A percentile compares a stretch with the other conserved stretches of the same genome.
phyloP scores from a whole-genome alignment of 1,284 basidiomycete species.

The Ceratobasidium sp. region DNA sequence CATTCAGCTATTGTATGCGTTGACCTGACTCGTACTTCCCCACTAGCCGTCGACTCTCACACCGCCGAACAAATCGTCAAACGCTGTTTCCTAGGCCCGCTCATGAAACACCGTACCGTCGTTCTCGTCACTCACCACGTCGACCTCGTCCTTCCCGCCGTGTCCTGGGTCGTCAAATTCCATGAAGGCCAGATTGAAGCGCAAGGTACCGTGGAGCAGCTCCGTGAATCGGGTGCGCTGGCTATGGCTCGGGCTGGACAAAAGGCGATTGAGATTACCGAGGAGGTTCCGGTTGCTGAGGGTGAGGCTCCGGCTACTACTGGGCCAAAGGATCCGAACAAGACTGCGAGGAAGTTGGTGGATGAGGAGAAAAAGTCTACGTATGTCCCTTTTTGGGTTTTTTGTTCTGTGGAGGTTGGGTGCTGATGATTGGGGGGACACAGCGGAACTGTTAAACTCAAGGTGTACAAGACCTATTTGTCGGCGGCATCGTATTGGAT shows the following conservation, averaged over 20 bases:
- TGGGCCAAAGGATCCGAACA: background rate
- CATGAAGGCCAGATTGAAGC: conserved; percentile 25
- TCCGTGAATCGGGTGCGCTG: conserved; percentile 27
- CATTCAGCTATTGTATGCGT: no score
- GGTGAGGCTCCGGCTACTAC: background rate
- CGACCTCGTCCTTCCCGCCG: conserved; percentile 78
- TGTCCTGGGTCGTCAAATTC: conserved; percentile 57
- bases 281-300: background rate
- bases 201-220: conserved; percentile 28
- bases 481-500: conserved; percentile 45
- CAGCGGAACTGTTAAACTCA: conserved; percentile 18
- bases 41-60: conserved; percentile 68
- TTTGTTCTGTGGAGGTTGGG: background rate
- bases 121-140: conserved; percentile 83
- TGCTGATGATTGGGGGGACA: background rate
- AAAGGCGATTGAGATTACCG: conserved; percentile 5
- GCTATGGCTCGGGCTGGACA: background rate
- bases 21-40: no score
- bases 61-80: conserved; percentile 79
- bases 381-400: background rate
- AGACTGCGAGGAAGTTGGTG: conserved; percentile 42
- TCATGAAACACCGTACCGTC: conserved; percentile 76
- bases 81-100: conserved; percentile 72
- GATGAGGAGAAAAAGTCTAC: conserved; percentile 44
- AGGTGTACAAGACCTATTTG: conserved; percentile 42